A percentile compares a stretch with the other conserved stretches of the same genome.
Evolutionary conservation across 2,329 filamentous ascomycete genomes (phyloP).

Genomic region (Arthroderma sp.): DNA sequence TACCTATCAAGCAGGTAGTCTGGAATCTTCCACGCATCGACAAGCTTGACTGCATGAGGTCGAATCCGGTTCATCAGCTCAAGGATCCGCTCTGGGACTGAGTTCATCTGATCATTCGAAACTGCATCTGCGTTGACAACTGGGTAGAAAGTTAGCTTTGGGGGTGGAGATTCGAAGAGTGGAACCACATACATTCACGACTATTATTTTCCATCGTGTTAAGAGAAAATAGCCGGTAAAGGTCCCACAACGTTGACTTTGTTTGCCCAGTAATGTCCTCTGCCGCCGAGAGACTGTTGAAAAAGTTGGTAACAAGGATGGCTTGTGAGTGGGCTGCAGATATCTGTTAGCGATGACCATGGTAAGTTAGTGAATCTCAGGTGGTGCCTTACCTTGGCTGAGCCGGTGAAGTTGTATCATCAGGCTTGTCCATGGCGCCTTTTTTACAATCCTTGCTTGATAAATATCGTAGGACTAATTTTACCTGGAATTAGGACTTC

Average conservation of each 20-base stretch:
- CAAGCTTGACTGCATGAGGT: slow-evolving; percentile 39
- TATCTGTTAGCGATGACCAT: background rate
- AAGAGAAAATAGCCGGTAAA: slow-evolving; percentile 36
- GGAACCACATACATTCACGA: slow-evolving; percentile 21
- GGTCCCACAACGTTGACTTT: slow-evolving; percentile 23
- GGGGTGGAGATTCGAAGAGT: too few relatives aligned
- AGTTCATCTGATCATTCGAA: slow-evolving; percentile 28
- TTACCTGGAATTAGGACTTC: background rate
- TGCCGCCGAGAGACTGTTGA: slow-evolving; percentile 17
- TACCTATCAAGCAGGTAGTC: slow-evolving; percentile 38
- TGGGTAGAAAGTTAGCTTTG: background rate
- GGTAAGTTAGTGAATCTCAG: background rate
- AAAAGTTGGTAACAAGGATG: slow-evolving; percentile 36
- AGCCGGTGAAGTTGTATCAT: slow-evolving; percentile 16
- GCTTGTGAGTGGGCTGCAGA: slow-evolving; percentile 32
- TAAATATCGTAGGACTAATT: slow-evolving; percentile 21
- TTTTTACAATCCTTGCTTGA: slow-evolving; percentile 29
- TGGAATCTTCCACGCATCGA: slow-evolving; percentile 41
- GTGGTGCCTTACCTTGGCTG: slow-evolving; percentile 10
- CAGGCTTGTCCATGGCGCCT: slow-evolving; percentile 34
- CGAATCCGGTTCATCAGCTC: slow-evolving; percentile 35
- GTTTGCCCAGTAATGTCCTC: slow-evolving; percentile 15
- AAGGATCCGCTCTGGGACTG: slow-evolving; percentile 29
- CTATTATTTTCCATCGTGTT: slow-evolving; percentile 33
- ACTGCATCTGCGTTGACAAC: slow-evolving; percentile 32